Conservation (phyloP, 2,329 filamentous ascomycete species). For the Aspergillus ochraceoroseus region DNA sequence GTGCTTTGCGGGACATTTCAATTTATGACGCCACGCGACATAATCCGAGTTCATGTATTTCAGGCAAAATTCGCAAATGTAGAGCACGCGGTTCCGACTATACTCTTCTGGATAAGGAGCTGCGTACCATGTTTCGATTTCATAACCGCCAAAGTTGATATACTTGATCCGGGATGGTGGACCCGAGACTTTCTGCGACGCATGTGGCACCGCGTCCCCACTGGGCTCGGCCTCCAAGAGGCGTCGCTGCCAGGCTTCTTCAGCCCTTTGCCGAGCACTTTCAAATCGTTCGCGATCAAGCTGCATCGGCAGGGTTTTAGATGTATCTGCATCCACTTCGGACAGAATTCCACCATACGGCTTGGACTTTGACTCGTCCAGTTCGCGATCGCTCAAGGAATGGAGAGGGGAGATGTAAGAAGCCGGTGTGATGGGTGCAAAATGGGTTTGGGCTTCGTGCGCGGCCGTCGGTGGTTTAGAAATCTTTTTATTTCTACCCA, state of each 20-base stretch:
- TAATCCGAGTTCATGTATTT: conserved; percentile 99
- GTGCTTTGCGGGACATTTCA: conserved; percentile 94
- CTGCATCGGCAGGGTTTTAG: conserved; percentile 74
- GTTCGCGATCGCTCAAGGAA: conserved; percentile 82
- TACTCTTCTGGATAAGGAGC: conserved; percentile 98
- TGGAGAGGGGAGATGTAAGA: conserved; percentile 76
- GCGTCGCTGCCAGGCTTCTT: conserved; percentile 81
- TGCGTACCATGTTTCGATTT: conserved; percentile 99
- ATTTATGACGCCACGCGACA: conserved; percentile 94
- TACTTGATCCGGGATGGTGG: conserved; percentile 96
- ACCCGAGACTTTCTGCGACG: conserved; percentile 69
- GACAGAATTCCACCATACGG: conserved; percentile 91
- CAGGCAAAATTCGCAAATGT: conserved; percentile 97
- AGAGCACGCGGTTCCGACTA: conserved; percentile 91
- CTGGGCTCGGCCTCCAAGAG: conserved; percentile 59
- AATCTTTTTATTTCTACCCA: conserved; percentile 48
- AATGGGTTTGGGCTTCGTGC: conserved; percentile 51
- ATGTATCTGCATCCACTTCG: conserved; percentile 85
- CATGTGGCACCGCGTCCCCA: conserved; percentile 58
- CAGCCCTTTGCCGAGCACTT: conserved; percentile 80
- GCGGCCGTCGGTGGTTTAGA: conserved; percentile 41
- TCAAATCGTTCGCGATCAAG: conserved; percentile 84
- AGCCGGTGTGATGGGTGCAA: conserved; percentile 55
- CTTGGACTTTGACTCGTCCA: conserved; percentile 83
- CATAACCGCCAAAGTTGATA: conserved; percentile 94